Conservation (phyloP, 495 filamentous ascomycete genomes). For the Penicillium canariense region DNA sequence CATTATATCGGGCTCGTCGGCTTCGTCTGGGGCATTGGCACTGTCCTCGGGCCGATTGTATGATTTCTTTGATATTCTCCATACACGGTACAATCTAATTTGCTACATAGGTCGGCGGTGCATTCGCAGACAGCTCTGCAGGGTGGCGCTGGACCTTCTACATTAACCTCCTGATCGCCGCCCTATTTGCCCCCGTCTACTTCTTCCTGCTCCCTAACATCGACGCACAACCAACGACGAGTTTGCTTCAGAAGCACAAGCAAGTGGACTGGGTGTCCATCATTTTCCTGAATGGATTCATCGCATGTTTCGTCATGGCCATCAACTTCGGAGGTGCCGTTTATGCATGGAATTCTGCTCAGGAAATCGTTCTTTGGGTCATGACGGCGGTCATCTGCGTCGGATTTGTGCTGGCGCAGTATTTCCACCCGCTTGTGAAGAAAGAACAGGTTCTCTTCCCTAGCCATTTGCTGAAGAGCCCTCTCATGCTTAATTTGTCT, state of each 20-base stretch:
- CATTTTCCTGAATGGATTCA: slow-evolving; percentile 26
- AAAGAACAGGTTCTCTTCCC: slow-evolving; percentile 49
- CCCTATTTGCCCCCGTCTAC: slow-evolving; percentile 50
- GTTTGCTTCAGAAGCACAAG: slow-evolving; percentile 21
- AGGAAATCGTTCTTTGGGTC: slow-evolving; percentile 26
- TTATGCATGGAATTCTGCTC: slow-evolving; percentile 28
- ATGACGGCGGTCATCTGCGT: slow-evolving; percentile 22
- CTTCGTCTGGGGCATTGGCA: slow-evolving; percentile 32
- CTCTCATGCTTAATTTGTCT: slow-evolving; percentile 43
- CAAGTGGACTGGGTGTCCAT: slow-evolving; percentile 37
- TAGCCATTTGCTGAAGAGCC: slow-evolving; percentile 37
- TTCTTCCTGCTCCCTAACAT: slow-evolving; percentile 50
- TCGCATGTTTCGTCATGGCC: slow-evolving; percentile 24
- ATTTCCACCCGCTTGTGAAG: slow-evolving; percentile 48
- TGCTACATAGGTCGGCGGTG: slow-evolving; percentile 42
- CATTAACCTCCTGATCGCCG: slow-evolving; percentile 57
- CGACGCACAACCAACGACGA: slow-evolving; percentile 38
- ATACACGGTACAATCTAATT: too few relatives aligned
- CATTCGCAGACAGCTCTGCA: slow-evolving; percentile 39
- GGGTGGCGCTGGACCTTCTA: slow-evolving; percentile 46
- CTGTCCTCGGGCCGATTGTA: slow-evolving; percentile 41
- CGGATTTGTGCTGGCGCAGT: slow-evolving; percentile 43
- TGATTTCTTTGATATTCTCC: too few relatives aligned
- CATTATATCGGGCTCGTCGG: background rate
- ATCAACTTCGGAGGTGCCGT: slow-evolving; percentile 33